Evolutionary conservation across 2,329 filamentous ascomycete species (phyloP).

Genomic region (Teratosphaeria zuluensis): DNA sequence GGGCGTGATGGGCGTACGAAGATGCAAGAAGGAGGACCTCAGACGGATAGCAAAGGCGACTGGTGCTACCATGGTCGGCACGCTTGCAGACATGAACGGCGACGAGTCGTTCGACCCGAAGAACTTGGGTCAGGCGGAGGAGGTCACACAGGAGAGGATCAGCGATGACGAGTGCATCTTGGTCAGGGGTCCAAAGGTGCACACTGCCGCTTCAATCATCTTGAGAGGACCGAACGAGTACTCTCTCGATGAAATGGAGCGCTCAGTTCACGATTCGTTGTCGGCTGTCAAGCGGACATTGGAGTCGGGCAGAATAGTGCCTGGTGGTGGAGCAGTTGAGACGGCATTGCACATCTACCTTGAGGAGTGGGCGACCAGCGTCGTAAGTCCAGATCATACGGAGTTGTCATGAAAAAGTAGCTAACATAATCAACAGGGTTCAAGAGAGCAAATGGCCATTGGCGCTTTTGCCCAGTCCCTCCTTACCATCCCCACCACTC

Average conservation of each 20-base stretch:
- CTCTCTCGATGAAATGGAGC: constrained; percentile 97
- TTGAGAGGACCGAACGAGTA: constrained; percentile 93
- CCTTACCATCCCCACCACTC: constrained; percentile 88
- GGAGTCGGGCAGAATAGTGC: constrained; percentile 93
- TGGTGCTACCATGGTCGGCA: constrained; percentile 84
- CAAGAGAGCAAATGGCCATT: constrained; percentile 93
- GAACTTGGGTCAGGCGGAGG: constrained; percentile 81
- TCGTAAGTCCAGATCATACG: constrained; percentile 44
- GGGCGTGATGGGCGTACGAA: constrained; percentile 87
- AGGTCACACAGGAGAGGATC: constrained; percentile 96
- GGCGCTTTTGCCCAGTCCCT: constrained; percentile 94
- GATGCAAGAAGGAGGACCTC: constrained; percentile 98
- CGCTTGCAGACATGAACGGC: constrained; percentile 89
- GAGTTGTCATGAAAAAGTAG: not conserved
- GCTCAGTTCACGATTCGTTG: constrained; percentile 91
- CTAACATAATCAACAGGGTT: constrained; percentile 44
- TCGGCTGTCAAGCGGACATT: constrained; percentile 95
- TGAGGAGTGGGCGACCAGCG: constrained; percentile 95
- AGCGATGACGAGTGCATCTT: constrained; percentile 98
- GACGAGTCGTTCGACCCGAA: constrained; percentile 93
- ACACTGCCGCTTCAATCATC: constrained; percentile 90
- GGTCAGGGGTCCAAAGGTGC: constrained; percentile 88
- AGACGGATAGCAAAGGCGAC: constrained; percentile 93
- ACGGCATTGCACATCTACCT: constrained; percentile 99
- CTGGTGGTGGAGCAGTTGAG: constrained; percentile 91